phyloP scores from a whole-genome alignment of 2,329 filamentous ascomycete species.

The Akanthomyces dipterigenus region DNA sequence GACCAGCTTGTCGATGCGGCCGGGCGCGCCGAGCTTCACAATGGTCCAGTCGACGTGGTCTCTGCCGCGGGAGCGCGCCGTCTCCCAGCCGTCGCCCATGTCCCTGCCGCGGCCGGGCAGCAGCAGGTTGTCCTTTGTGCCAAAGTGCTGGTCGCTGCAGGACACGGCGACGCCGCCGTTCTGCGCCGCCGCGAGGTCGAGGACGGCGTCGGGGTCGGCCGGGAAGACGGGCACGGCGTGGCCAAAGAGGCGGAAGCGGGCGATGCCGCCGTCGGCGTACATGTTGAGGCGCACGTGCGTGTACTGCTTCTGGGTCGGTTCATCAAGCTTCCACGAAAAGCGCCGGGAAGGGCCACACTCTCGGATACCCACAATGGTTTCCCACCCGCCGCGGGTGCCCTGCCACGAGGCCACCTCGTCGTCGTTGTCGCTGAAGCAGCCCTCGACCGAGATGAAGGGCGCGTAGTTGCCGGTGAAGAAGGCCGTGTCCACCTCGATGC shows the following conservation, averaged over 20 bases:
- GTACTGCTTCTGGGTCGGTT: conserved; percentile 57
- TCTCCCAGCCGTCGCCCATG: conserved; percentile 89
- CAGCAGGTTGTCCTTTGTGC: conserved; percentile 73
- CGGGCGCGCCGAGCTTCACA: conserved; percentile 62
- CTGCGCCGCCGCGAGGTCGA: conserved; percentile 71
- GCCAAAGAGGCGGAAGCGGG: conserved; percentile 71
- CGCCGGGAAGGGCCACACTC: conserved; percentile 68
- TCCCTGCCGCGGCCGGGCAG: conserved; percentile 71
- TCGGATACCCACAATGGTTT: conserved; percentile 61
- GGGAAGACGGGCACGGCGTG: conserved; percentile 72
- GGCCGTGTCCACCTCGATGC: conserved; percentile 73
- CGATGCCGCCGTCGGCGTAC: conserved; percentile 82
- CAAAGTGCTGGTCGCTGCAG: conserved; percentile 81
- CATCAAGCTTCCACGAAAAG: conserved; percentile 63
- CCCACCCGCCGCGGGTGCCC: conserved; percentile 56
- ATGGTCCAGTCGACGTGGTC: conserved; percentile 77
- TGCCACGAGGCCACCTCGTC: conserved; percentile 58
- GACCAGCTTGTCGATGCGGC: conserved; percentile 57
- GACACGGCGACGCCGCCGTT: conserved; percentile 70
- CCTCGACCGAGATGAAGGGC: conserved; percentile 71
- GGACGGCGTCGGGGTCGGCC: conserved; percentile 53
- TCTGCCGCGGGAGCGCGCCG: conserved; percentile 63
- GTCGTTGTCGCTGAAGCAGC: conserved; percentile 60
- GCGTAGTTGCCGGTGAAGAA: conserved; percentile 81
- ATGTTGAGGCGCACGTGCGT: conserved; percentile 77